Conservation (phyloP, 148 eudicot genomes). For the Silene conica region DNA sequence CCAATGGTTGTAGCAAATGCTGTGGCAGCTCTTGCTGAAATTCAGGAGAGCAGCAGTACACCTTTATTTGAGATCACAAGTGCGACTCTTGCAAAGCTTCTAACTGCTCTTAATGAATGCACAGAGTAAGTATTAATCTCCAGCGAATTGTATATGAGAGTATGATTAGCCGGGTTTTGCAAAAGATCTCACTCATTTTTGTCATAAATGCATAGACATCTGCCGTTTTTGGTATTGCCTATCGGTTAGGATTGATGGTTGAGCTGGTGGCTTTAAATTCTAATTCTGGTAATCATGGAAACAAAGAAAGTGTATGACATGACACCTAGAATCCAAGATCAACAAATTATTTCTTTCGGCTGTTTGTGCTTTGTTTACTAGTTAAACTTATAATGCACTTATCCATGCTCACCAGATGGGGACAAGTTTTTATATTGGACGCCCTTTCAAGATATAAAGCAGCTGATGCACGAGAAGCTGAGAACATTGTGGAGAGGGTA, state of each 20-base stretch:
- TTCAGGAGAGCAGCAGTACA: slow-evolving; percentile 79
- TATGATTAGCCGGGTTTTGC: background rate
- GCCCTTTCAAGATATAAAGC: slow-evolving; percentile 93
- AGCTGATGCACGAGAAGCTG: slow-evolving; percentile 97
- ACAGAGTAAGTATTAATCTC: slow-evolving; percentile 69
- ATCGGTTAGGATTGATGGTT: background rate
- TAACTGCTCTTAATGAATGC: slow-evolving; percentile 97
- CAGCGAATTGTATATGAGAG: background rate
- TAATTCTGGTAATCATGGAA: slow-evolving; percentile 11
- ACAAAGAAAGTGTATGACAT: background rate
- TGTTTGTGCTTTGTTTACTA: background rate
- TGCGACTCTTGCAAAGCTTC: slow-evolving; percentile 83
- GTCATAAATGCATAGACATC: background rate
- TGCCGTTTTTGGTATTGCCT: background rate
- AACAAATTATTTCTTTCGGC: background rate
- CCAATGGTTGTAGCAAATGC: slow-evolving; percentile 99
- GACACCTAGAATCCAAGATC: background rate
- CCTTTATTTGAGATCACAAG: slow-evolving; percentile 92
- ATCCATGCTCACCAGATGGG: slow-evolving; percentile 63
- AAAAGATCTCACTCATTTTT: background rate
- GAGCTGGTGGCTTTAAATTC: background rate
- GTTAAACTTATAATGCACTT: background rate
- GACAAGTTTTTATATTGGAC: slow-evolving; percentile 98
- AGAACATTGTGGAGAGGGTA: slow-evolving; percentile 97
- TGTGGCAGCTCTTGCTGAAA: slow-evolving; percentile 98